phyloP scores from a whole-genome alignment of 352 stramenopile species.

The Elongisporangium anandrum region DNA sequence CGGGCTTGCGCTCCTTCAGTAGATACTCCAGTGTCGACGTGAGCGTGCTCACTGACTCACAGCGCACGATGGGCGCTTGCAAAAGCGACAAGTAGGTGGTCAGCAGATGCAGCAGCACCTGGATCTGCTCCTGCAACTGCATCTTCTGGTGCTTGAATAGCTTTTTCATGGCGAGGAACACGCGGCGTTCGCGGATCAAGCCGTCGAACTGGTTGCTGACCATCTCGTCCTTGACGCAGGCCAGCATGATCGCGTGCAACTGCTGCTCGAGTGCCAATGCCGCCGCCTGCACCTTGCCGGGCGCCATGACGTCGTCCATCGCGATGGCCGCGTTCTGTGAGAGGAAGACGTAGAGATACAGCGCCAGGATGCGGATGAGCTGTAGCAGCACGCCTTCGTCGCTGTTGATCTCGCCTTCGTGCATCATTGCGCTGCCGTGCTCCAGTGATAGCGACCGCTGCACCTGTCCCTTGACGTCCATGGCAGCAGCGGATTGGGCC shows the following conservation, averaged over 20 bases:
- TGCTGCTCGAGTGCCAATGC: slow-evolving; percentile 19
- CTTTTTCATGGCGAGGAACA: slow-evolving; percentile 42
- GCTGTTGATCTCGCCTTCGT: background rate
- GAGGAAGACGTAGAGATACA: slow-evolving; percentile 59
- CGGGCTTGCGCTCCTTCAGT: slow-evolving; percentile 16
- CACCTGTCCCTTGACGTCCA: slow-evolving; percentile 1
- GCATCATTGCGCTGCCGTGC: background rate
- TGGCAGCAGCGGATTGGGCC: background rate
- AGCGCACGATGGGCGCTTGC: slow-evolving; percentile 44
- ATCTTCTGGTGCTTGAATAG: slow-evolving; percentile 47
- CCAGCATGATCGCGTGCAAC: slow-evolving; percentile 33
- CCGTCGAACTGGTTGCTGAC: slow-evolving; percentile 61
- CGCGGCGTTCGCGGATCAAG: slow-evolving; percentile 44
- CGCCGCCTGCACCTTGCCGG: slow-evolving; percentile 12
- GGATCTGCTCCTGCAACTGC: slow-evolving; percentile 24
- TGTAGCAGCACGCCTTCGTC: slow-evolving; percentile 44
- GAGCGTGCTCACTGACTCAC: slow-evolving; percentile 42
- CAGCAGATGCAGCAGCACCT: slow-evolving; percentile 36
- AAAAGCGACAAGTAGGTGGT: slow-evolving; percentile 38
- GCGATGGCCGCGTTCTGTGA: slow-evolving; percentile 26
- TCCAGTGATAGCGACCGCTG: slow-evolving; percentile 3
- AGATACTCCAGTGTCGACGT: slow-evolving; percentile 66
- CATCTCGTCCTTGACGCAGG: slow-evolving; percentile 40
- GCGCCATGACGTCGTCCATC: slow-evolving; percentile 32
- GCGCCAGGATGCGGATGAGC: slow-evolving; percentile 51